A percentile compares a stretch with the other conserved stretches of the same genome.
Conservation (phyloP, 305 asterid species). For the Andrographis paniculata region DNA sequence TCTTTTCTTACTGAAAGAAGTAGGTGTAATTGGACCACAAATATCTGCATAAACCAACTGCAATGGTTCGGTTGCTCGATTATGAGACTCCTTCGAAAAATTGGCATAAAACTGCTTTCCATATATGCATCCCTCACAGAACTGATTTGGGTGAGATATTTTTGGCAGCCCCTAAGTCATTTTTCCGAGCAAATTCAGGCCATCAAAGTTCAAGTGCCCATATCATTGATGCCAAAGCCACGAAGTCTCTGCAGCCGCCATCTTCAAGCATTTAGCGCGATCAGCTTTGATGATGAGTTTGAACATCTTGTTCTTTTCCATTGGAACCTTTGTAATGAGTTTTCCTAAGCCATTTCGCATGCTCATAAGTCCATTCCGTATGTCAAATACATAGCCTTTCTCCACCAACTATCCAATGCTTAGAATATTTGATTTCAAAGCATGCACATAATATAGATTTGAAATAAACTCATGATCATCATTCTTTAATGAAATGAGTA, state of each 20-base stretch:
- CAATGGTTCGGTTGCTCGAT: background rate
- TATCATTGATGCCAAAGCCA: too few relatives aligned
- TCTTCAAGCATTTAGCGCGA: too few relatives aligned
- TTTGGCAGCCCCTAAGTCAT: background rate
- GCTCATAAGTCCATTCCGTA: background rate
- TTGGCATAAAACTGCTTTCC: background rate
- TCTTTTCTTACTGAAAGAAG: background rate
- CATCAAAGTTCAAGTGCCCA: background rate
- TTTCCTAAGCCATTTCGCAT: background rate
- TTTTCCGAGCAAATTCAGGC: background rate
- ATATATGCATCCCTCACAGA: too few relatives aligned
- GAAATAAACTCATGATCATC: background rate
- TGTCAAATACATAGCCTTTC: background rate
- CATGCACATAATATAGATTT: background rate
- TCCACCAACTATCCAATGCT: background rate
- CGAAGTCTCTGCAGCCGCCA: too few relatives aligned
- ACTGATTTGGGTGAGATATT: background rate
- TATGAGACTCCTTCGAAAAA: background rate
- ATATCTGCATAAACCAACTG: background rate
- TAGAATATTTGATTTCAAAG: background rate
- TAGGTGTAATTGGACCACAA: background rate
- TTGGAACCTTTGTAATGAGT: background rate
- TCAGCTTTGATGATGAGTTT: too few relatives aligned
- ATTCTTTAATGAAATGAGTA: background rate
- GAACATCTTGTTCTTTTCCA: background rate